phyloP scores from a whole-genome alignment of 495 filamentous ascomycete species.

The Penicillium coffeae region DNA sequence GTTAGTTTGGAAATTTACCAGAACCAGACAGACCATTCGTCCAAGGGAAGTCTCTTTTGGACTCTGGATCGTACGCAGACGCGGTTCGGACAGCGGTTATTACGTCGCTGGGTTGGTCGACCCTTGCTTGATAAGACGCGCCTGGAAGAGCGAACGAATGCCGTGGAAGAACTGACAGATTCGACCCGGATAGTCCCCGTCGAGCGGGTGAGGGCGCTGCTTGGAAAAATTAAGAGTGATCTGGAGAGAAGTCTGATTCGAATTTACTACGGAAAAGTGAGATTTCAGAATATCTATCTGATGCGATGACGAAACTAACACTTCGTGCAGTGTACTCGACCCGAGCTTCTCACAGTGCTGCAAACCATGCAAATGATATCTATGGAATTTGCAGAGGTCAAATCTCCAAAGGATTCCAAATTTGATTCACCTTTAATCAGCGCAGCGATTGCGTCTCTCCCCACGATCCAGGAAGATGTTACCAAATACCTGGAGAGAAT shows the following conservation, averaged over 20 bases:
- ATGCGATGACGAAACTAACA: neutral
- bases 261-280: constrained; percentile 88
- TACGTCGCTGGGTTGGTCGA: constrained; percentile 93
- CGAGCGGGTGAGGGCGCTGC: constrained; percentile 66
- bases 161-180: constrained; percentile 84
- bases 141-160: constrained; percentile 79
- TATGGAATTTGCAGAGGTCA: constrained; percentile 65
- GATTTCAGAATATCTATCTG: neutral
- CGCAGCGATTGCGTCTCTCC: constrained; percentile 70
- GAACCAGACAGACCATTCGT: constrained; percentile 83
- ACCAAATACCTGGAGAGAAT: constrained; percentile 75
- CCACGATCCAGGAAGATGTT: constrained; percentile 68
- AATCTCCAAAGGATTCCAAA: constrained; percentile 60
- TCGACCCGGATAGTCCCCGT: constrained; percentile 59
- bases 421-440: constrained; percentile 71
- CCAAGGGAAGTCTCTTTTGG: constrained; percentile 93
- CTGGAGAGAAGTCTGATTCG: constrained; percentile 89
- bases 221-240: constrained; percentile 71
- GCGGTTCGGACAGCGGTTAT: constrained; percentile 78
- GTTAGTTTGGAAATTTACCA: constrained; percentile 94
- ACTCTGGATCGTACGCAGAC: constrained; percentile 90
- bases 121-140: constrained; percentile 75
- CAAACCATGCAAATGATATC: constrained; percentile 82
- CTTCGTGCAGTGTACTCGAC: constrained; percentile 68
- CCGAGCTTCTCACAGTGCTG: constrained; percentile 80